These are phyloP conservation scores for Ogataea sp. DNA, from an alignment of 805 yeast species.

Conservation along the genomic window DNA sequence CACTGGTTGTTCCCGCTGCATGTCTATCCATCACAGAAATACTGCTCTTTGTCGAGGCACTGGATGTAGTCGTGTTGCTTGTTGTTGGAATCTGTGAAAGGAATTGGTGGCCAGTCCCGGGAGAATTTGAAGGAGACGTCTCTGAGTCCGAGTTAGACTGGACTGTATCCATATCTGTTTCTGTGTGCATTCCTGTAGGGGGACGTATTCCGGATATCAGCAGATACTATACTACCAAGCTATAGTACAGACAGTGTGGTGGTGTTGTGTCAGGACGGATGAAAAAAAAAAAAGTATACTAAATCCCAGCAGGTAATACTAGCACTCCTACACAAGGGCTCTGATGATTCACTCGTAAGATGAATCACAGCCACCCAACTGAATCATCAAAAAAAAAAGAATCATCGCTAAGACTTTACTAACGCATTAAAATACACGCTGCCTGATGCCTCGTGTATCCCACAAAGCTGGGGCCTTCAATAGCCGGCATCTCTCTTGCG, in stretches of 20 bases:
- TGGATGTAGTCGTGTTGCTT: neutral
- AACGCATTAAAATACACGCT: neutral
- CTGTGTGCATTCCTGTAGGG: neutral
- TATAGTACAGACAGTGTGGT: too few relatives aligned
- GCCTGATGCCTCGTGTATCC: neutral
- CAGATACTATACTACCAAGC: too few relatives aligned
- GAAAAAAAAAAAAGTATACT: neutral
- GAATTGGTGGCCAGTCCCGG: too few relatives aligned
- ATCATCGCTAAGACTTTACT: neutral
- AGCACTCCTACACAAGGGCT: too few relatives aligned
- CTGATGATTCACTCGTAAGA: neutral
- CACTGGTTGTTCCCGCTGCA: conserved; percentile 24
- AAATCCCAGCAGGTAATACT: too few relatives aligned
- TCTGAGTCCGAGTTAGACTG: neutral
- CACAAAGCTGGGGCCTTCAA: too few relatives aligned
- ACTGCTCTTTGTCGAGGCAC: neutral
- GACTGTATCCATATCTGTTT: neutral
- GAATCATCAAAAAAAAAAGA: too few relatives aligned
- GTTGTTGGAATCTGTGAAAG: neutral
- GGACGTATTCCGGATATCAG: too few relatives aligned
- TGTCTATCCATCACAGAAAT: neutral
- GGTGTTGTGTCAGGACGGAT: too few relatives aligned
- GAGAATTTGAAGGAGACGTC: neutral
- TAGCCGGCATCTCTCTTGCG: too few relatives aligned
- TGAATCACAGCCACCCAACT: too few relatives aligned